Conservation (phyloP, 2,329 filamentous ascomycete species). For the Aspergillus fumigatiaffinis region DNA sequence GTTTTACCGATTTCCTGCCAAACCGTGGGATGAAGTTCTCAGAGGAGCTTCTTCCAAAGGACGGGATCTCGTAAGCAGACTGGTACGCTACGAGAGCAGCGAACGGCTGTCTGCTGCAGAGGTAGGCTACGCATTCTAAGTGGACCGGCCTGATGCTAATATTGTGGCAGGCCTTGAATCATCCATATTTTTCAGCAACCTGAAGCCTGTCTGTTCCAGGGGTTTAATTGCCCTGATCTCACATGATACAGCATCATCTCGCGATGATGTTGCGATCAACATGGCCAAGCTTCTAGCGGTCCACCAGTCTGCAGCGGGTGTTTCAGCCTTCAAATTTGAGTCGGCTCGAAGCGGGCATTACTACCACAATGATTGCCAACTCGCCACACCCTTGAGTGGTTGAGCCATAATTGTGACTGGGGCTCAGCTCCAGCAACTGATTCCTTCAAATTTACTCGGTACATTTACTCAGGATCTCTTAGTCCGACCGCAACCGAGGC, state of each 20-base stretch:
- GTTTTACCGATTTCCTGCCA: conserved; percentile 69
- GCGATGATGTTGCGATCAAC: neutral
- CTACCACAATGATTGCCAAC: neutral
- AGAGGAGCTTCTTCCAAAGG: conserved; percentile 56
- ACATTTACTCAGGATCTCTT: neutral
- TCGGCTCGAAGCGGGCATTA: neutral
- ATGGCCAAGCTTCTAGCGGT: neutral
- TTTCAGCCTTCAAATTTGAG: neutral
- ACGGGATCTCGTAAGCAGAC: conserved; percentile 60
- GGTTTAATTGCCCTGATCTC: neutral
- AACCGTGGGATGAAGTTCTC: conserved; percentile 67
- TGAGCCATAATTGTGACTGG: neutral
- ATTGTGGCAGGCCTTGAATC: conserved; percentile 30
- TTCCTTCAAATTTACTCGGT: neutral
- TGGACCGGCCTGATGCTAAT: neutral
- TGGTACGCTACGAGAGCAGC: conserved; percentile 71
- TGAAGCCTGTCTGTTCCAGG: neutral
- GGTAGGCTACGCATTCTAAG: conserved; percentile 38
- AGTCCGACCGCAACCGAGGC: neutral
- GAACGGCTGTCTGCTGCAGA: conserved; percentile 63
- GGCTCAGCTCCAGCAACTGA: neutral
- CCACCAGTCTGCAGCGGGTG: neutral
- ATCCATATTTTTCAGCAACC: conserved; percentile 33
- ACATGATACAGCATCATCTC: neutral
- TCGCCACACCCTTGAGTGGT: neutral